A percentile compares a stretch with the other conserved stretches of the same genome.
Conservation (phyloP, 805 yeast species). For the Starmerella ratchasimensis region DNA sequence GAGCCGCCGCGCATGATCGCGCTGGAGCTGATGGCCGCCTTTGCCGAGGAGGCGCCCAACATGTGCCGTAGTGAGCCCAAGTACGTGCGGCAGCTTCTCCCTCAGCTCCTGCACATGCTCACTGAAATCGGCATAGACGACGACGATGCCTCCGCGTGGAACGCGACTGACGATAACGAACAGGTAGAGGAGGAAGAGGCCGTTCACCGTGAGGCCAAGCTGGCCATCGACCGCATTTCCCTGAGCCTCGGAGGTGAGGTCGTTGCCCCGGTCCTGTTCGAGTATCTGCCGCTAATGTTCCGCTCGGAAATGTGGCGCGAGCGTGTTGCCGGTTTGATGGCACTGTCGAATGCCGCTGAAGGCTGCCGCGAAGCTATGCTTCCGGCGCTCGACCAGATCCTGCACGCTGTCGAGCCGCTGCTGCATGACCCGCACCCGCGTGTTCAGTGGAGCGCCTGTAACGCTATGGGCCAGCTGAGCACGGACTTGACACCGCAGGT, state of each 20-base stretch:
- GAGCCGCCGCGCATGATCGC: constrained; percentile 71
- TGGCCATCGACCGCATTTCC: constrained; percentile 82
- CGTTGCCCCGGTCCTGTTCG: constrained; percentile 75
- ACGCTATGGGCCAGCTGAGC: constrained; percentile 90
- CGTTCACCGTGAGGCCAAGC: constrained; percentile 83
- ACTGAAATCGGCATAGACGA: constrained; percentile 85
- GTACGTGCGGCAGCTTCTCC: constrained; percentile 59
- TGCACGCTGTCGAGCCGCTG: constrained; percentile 77
- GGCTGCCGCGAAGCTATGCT: constrained; percentile 87
- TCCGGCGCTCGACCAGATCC: constrained; percentile 61
- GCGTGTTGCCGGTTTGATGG: constrained; percentile 95
- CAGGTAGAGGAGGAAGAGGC: constrained; percentile 74
- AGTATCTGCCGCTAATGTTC: constrained; percentile 73
- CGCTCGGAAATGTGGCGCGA: constrained; percentile 75
- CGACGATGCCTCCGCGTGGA: constrained; percentile 82
- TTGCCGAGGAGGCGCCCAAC: constrained; percentile 83
- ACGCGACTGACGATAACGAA: constrained; percentile 59
- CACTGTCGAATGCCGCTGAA: constrained; percentile 90
- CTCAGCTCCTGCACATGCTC: constrained; percentile 66
- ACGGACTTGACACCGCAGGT: constrained; percentile 88
- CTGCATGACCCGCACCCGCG: constrained; percentile 78
- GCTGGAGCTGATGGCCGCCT: constrained; percentile 75
- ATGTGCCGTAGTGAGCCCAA: constrained; percentile 77
- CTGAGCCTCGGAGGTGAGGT: constrained; percentile 70
- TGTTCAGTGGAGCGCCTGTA: constrained; percentile 95